Conservation (phyloP, 768 basidiomycete species). For the Clitopilus passeckerianus region DNA sequence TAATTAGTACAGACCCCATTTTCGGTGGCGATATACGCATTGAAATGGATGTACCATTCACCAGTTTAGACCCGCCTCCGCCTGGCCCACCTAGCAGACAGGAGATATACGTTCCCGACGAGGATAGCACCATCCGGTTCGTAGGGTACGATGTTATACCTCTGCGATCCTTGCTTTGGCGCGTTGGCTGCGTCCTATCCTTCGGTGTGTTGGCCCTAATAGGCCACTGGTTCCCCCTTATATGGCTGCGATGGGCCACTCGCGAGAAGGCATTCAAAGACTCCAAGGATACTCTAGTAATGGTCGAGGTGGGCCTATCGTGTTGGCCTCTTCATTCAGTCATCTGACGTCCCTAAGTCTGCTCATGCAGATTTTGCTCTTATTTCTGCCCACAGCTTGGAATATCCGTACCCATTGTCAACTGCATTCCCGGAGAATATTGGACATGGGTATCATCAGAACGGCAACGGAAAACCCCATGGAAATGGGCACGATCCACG, state of each 20-base stretch:
- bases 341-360: slow-evolving; percentile 49
- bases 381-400: slow-evolving; percentile 60
- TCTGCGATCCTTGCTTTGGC: slow-evolving; percentile 70
- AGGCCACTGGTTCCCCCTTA: slow-evolving; percentile 89
- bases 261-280: slow-evolving; percentile 79
- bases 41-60: slow-evolving; percentile 69
- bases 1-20: slow-evolving; percentile 70
- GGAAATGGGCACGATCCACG: slow-evolving; percentile 23
- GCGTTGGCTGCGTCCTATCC: slow-evolving; percentile 56
- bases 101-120: slow-evolving; percentile 80
- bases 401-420: slow-evolving; percentile 74
- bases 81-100: slow-evolving; percentile 83
- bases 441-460: slow-evolving; percentile 24
- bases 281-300: slow-evolving; percentile 66
- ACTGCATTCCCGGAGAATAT: slow-evolving; percentile 62
- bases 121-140: slow-evolving; percentile 85
- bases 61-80: slow-evolving; percentile 64
- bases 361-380: slow-evolving; percentile 79
- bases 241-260: slow-evolving; percentile 89
- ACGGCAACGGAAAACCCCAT: slow-evolving; percentile 15
- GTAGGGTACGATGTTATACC: slow-evolving; percentile 72
- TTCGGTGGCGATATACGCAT: slow-evolving; percentile 83
- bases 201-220: slow-evolving; percentile 73
- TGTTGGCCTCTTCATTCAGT: background rate
- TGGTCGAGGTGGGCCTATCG: slow-evolving; percentile 72